A percentile compares a stretch with the other conserved stretches of the same genome.
Evolutionary conservation across 768 basidiomycete species (phyloP).

Genomic region (Lentinula detonsa): DNA sequence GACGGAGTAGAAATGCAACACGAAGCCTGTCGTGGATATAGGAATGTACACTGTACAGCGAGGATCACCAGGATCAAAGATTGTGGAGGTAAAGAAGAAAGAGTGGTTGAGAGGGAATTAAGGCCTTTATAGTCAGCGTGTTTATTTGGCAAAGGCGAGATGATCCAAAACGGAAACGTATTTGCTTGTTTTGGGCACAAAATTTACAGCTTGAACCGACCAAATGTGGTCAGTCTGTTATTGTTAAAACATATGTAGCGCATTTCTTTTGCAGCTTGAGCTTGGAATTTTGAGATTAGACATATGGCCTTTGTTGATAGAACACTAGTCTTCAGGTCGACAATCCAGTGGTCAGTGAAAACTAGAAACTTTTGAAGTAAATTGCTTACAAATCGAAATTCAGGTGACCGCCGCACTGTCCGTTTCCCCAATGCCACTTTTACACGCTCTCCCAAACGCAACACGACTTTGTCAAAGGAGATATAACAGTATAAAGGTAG

Average conservation of each 20-base stretch:
- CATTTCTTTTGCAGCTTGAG: no score
- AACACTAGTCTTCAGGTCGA: no score
- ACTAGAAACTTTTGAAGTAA: no score
- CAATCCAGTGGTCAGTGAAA: no score
- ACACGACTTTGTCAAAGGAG: neutral
- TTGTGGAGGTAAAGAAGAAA: constrained; percentile 6
- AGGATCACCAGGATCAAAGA: constrained; percentile 12
- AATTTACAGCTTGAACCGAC: neutral
- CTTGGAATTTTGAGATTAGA: no score
- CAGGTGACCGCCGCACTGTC: neutral
- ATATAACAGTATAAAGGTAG: neutral
- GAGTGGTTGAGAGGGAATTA: neutral
- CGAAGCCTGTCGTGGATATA: constrained; percentile 9
- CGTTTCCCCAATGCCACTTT: neutral
- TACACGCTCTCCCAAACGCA: neutral
- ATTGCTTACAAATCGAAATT: neutral
- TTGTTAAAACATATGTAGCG: no score
- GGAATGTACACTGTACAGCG: constrained; percentile 6
- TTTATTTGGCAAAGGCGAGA: neutral
- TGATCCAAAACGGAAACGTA: neutral
- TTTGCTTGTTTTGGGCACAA: neutral
- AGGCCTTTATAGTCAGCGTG: neutral
- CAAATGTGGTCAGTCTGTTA: neutral
- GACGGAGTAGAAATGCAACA: constrained; percentile 10
- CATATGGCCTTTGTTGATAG: no score